Conservation (phyloP, 768 basidiomycete species). For the Suillus cothurnatus region DNA sequence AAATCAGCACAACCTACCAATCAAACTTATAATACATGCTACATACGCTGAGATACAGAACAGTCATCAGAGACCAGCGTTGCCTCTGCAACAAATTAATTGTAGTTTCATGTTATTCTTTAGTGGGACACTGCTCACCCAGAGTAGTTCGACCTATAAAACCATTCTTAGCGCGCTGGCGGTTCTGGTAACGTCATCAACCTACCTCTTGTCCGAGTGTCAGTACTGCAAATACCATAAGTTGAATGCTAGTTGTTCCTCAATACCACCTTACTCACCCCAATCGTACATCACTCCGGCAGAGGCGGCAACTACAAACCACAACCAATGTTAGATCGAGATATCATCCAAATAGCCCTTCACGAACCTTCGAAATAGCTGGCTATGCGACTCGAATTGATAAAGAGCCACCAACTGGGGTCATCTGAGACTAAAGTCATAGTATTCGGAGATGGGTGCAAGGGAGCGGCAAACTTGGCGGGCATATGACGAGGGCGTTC, state of each 20-base stretch:
- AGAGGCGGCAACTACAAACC: background rate
- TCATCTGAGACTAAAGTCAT: background rate
- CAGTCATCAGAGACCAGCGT: background rate
- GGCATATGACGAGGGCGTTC: background rate
- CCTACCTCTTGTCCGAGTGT: background rate
- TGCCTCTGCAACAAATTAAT: background rate
- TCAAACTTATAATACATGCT: background rate
- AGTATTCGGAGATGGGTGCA: background rate
- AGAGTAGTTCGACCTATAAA: background rate
- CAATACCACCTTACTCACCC: background rate
- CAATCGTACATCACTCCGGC: background rate
- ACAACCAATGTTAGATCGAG: background rate
- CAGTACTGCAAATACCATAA: background rate
- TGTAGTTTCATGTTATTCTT: background rate
- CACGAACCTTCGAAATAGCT: background rate
- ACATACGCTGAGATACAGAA: background rate
- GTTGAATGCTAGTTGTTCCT: background rate
- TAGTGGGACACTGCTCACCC: background rate
- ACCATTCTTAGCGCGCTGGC: background rate
- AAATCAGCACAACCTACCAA: background rate
- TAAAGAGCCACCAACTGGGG: background rate
- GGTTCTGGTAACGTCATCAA: background rate
- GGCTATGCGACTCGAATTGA: conserved; percentile 2
- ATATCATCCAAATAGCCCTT: background rate
- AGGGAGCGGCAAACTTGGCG: background rate